Conservation (phyloP, 352 stramenopile genomes). For the Globisporangium sylvaticum region DNA sequence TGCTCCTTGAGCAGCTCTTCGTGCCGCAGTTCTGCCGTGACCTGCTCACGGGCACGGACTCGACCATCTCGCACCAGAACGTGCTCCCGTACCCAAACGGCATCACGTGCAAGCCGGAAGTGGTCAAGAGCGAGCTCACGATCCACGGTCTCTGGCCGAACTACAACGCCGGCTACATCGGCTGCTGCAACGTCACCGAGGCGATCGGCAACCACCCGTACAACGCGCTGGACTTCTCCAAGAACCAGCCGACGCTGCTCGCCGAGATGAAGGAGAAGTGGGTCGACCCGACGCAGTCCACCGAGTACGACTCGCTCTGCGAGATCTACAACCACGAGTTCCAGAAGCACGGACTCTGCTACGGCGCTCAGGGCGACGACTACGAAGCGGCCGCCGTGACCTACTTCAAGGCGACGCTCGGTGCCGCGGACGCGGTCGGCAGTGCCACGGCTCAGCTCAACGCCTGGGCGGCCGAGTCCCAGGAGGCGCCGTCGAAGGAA, state of each 20-base stretch:
- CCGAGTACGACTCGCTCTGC: slow-evolving; percentile 40
- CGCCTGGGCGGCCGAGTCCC: slow-evolving; percentile 7
- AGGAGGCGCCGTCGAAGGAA: background rate
- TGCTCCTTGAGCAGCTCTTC: slow-evolving; percentile 76
- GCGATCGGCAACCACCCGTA: slow-evolving; percentile 54
- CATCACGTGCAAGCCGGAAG: slow-evolving; percentile 37
- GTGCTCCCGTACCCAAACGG: slow-evolving; percentile 60
- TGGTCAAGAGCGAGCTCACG: slow-evolving; percentile 53
- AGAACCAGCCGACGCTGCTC: slow-evolving; percentile 47
- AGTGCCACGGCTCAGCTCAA: slow-evolving; percentile 20
- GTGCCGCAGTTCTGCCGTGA: slow-evolving; percentile 82
- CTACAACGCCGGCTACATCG: slow-evolving; percentile 68
- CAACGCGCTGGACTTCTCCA: slow-evolving; percentile 39
- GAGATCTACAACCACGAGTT: slow-evolving; percentile 88
- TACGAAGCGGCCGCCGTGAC: slow-evolving; percentile 14
- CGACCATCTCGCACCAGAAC: slow-evolving; percentile 67
- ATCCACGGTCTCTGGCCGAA: slow-evolving; percentile 80
- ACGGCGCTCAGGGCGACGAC: slow-evolving; percentile 29
- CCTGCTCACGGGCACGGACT: slow-evolving; percentile 50
- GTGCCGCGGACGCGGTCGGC: slow-evolving; percentile 15
- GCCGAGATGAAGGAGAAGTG: slow-evolving; percentile 56
- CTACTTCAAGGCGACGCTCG: slow-evolving; percentile 23
- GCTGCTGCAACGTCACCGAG: slow-evolving; percentile 63
- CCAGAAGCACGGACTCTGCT: slow-evolving; percentile 85
- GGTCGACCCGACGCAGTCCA: slow-evolving; percentile 29